Conservation (phyloP, 805 yeast species). For the Metschnikowia drakensbergensis region DNA sequence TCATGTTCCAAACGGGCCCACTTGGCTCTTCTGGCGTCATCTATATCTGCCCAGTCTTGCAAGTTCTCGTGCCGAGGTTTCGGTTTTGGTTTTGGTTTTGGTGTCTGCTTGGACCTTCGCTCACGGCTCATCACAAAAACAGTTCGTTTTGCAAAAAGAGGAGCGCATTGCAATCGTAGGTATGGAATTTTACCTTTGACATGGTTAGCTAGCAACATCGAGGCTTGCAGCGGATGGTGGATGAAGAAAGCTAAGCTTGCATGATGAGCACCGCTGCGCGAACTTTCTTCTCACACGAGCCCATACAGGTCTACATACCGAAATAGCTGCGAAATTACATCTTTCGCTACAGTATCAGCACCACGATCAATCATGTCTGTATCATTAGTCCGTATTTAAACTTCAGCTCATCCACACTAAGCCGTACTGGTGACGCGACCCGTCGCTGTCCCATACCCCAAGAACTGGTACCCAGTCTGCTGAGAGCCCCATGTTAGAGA, state of each 20-base stretch:
- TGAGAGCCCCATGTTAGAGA: conserved; percentile 11
- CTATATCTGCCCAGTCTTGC: conserved; percentile 23
- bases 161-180: conserved; percentile 4
- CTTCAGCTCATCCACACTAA: conserved; percentile 12
- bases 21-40: conserved; percentile 18
- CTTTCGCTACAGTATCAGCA: too few relatives aligned
- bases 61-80: conserved; percentile 6
- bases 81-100: conserved; percentile 9
- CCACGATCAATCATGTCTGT: too few relatives aligned
- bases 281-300: neutral
- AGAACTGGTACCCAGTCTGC: conserved; percentile 20
- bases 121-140: conserved; percentile 16
- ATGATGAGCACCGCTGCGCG: conserved; percentile 5
- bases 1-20: conserved; percentile 23
- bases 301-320: neutral
- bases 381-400: too few relatives aligned
- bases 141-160: conserved; percentile 3
- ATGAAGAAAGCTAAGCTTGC: neutral
- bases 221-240: neutral
- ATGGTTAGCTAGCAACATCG: neutral
- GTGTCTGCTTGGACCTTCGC: conserved; percentile 8
- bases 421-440: conserved; percentile 7
- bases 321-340: too few relatives aligned
- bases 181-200: neutral
- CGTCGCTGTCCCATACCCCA: conserved; percentile 14